These are phyloP conservation scores for Kodamaea kaohsiungensis DNA, from an alignment of 805 yeast species.

Conservation along the genomic window DNA sequence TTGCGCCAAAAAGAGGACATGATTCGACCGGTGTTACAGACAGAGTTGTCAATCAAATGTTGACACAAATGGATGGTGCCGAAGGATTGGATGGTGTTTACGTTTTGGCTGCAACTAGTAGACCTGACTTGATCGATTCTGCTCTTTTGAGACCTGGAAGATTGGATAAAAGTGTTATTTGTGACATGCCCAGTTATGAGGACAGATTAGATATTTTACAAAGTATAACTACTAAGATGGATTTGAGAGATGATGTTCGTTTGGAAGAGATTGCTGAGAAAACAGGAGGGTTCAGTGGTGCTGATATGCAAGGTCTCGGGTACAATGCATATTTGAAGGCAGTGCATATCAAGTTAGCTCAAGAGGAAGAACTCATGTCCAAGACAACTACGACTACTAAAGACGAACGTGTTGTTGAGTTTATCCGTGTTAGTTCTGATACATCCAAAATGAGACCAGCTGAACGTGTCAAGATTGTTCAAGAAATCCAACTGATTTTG, in stretches of 20 bases:
- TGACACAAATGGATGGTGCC: slow-evolving; percentile 99
- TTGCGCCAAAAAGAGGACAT: slow-evolving; percentile 97
- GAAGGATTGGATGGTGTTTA: slow-evolving; percentile 94
- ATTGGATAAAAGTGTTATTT: slow-evolving; percentile 85
- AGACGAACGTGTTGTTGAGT: slow-evolving; percentile 31
- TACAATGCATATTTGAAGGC: slow-evolving; percentile 91
- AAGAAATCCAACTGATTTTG: slow-evolving; percentile 45
- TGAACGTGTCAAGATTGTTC: slow-evolving; percentile 41
- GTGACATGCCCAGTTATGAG: slow-evolving; percentile 76
- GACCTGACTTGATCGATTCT: slow-evolving; percentile 95
- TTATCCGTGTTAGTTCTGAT: slow-evolving; percentile 42
- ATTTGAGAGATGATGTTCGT: slow-evolving; percentile 49
- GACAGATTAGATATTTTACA: slow-evolving; percentile 75
- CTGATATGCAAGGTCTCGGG: slow-evolving; percentile 89
- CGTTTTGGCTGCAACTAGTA: slow-evolving; percentile 91
- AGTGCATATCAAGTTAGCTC: slow-evolving; percentile 66
- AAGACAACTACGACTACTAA: slow-evolving; percentile 9
- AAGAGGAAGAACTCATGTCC: slow-evolving; percentile 33
- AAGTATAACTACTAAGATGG: slow-evolving; percentile 63
- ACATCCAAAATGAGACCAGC: slow-evolving; percentile 29
- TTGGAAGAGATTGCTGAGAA: slow-evolving; percentile 53
- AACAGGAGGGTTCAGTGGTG: slow-evolving; percentile 87
- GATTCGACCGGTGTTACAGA: slow-evolving; percentile 98
- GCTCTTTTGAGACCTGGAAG: slow-evolving; percentile 96
- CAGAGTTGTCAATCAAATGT: slow-evolving; percentile 93